Conservation (phyloP, 2,329 filamentous ascomycete species). For the Fonsecaea monophora region DNA sequence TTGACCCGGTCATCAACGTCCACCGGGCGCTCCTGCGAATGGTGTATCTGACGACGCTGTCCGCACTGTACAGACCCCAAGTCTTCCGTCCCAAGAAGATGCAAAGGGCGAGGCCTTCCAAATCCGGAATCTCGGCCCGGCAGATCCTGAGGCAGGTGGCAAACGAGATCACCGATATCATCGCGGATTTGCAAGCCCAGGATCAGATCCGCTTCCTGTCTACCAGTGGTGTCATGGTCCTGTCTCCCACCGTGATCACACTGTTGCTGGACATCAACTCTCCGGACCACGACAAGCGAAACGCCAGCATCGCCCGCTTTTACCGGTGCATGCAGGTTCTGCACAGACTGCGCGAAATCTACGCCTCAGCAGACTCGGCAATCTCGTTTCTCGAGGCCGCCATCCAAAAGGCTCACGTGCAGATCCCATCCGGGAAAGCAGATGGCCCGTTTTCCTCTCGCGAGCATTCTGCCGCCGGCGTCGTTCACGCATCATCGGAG, state of each 20-base stretch:
- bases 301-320: background rate
- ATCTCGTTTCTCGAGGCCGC: too few species aligned
- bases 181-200: slow-evolving; percentile 2
- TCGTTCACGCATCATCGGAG: too few species aligned
- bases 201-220: slow-evolving; percentile 9
- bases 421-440: too few species aligned
- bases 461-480: too few species aligned
- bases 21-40: slow-evolving; percentile 88
- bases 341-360: background rate
- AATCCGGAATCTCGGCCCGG: background rate
- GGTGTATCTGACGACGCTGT: slow-evolving; percentile 90
- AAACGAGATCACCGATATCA: background rate
- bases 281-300: background rate
- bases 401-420: too few species aligned
- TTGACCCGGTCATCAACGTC: slow-evolving; percentile 53
- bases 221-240: slow-evolving; percentile 9
- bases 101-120: too few species aligned
- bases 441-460: too few species aligned
- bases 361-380: background rate
- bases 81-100: too few species aligned
- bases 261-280: background rate
- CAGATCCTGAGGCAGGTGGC: background rate
- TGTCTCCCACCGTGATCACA: background rate
- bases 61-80: slow-evolving; percentile 86
- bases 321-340: background rate